These are phyloP conservation scores for Cadophora malorum DNA, from an alignment of 2,329 filamentous ascomycete genomes.

Conservation along the genomic window DNA sequence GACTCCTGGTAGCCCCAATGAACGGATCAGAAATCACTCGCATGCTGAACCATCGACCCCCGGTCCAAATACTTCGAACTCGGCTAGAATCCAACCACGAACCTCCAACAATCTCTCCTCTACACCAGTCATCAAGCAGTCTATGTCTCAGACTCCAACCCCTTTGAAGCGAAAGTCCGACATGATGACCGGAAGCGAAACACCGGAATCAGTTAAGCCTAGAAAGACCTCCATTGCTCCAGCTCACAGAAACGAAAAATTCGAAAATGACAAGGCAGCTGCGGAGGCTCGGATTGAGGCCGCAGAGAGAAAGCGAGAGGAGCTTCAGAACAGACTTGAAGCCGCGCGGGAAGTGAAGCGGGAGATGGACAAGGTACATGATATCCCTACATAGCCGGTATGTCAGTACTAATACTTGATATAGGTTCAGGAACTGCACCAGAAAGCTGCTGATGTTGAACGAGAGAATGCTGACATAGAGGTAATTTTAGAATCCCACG, in stretches of 20 bases:
- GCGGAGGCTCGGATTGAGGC: conserved; percentile 7
- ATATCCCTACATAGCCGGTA: neutral
- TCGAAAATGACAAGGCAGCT: too few species aligned
- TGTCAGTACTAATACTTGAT: neutral
- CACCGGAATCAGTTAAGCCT: neutral
- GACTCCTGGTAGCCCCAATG: neutral
- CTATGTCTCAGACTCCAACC: neutral
- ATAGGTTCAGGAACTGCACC: conserved; percentile 14
- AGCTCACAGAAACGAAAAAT: too few species aligned
- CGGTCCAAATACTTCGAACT: neutral
- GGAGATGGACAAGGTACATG: conserved; percentile 1
- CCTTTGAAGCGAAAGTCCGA: conserved; percentile 3
- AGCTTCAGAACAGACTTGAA: conserved; percentile 20
- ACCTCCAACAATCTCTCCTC: neutral
- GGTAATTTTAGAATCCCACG: conserved; percentile 1
- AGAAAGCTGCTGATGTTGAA: conserved; percentile 14
- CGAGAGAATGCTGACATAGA: conserved; percentile 26
- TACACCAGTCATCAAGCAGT: neutral
- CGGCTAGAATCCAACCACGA: neutral
- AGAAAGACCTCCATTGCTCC: too few species aligned
- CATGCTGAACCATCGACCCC: neutral
- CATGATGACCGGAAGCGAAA: neutral
- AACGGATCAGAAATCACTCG: neutral
- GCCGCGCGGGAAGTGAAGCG: neutral
- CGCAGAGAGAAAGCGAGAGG: conserved; percentile 20